These are phyloP conservation scores for Catharanthus roseus DNA, from an alignment of 257 asterid genomes.

Conservation along the genomic window DNA sequence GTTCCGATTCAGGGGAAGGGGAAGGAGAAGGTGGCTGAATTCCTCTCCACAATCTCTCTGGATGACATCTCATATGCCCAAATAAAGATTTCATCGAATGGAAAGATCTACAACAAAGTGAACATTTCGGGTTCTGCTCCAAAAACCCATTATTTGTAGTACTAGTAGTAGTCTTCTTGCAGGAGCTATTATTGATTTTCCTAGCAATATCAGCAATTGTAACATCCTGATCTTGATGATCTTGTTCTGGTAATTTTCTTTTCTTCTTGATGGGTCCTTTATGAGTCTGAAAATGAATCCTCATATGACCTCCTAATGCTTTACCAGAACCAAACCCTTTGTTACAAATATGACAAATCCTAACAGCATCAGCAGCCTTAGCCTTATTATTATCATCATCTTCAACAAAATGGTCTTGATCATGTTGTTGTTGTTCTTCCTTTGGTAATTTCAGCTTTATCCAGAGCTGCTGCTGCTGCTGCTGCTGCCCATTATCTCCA, in stretches of 20 bases:
- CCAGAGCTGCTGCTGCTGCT: slow-evolving; percentile 1
- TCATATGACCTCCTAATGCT: slow-evolving; percentile 88
- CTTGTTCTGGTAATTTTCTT: no score
- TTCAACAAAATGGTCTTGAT: background rate
- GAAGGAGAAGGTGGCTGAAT: slow-evolving; percentile 39
- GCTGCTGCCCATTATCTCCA: slow-evolving; percentile 18
- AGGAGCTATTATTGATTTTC: slow-evolving; percentile 1
- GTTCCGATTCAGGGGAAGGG: no score
- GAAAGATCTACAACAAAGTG: slow-evolving; percentile 37
- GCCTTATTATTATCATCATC: no score
- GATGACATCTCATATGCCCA: slow-evolving; percentile 67
- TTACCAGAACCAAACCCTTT: slow-evolving; percentile 56
- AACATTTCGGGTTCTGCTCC: slow-evolving; percentile 21
- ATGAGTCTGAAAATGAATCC: slow-evolving; percentile 41
- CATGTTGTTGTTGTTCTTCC: no score
- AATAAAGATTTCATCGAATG: slow-evolving; percentile 47
- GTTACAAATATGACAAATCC: slow-evolving; percentile 46
- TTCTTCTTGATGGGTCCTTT: slow-evolving; percentile 18
- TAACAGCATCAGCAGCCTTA: slow-evolving; percentile 5
- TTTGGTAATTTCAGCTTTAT: background rate
- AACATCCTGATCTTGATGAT: slow-evolving; percentile 19
- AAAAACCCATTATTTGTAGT: background rate
- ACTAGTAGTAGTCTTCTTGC: background rate
- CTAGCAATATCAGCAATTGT: background rate
- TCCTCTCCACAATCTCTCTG: slow-evolving; percentile 60